These are phyloP conservation scores for Aureobasidium sp. DNA, from an alignment of 2,329 filamentous ascomycete species.

Conservation along the genomic window DNA sequence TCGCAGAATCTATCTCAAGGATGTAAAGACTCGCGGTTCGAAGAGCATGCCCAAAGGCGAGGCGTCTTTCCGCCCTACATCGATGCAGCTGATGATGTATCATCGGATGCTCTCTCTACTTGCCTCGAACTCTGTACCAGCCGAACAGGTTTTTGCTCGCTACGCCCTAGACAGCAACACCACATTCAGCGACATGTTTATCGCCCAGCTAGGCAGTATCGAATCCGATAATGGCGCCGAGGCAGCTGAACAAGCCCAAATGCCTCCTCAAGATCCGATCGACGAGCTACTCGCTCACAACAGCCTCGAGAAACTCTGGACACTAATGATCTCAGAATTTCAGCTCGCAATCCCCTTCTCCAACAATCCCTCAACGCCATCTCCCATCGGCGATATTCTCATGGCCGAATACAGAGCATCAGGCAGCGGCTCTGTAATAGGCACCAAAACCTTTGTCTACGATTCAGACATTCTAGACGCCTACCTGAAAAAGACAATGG, in stretches of 20 bases:
- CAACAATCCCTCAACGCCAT: slow-evolving; percentile 44
- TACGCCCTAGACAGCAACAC: slow-evolving; percentile 59
- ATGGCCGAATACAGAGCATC: slow-evolving; percentile 46
- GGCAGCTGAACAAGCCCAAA: slow-evolving; percentile 31
- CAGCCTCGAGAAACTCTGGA: slow-evolving; percentile 51
- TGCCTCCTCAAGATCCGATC: slow-evolving; percentile 30
- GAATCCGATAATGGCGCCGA: slow-evolving; percentile 41
- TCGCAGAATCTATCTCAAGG: slow-evolving; percentile 61
- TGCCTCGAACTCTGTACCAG: slow-evolving; percentile 61
- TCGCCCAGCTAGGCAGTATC: slow-evolving; percentile 62
- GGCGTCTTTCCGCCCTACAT: slow-evolving; percentile 61
- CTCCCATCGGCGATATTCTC: slow-evolving; percentile 45
- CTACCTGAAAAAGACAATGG: slow-evolving; percentile 62
- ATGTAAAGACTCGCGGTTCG: slow-evolving; percentile 75
- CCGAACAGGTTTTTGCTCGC: slow-evolving; percentile 57
- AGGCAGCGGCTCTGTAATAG: slow-evolving; percentile 43
- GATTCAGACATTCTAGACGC: slow-evolving; percentile 53
- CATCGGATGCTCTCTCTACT: slow-evolving; percentile 74
- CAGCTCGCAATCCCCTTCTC: slow-evolving; percentile 27
- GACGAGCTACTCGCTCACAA: slow-evolving; percentile 49
- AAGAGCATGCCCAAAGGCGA: slow-evolving; percentile 55
- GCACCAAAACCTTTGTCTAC: slow-evolving; percentile 55
- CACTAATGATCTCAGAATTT: slow-evolving; percentile 54
- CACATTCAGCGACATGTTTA: slow-evolving; percentile 69
- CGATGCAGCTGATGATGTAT: slow-evolving; percentile 85